Evolutionary conservation across 179 eudicot genomes (phyloP).

Genomic region (Drosera spatulata): DNA sequence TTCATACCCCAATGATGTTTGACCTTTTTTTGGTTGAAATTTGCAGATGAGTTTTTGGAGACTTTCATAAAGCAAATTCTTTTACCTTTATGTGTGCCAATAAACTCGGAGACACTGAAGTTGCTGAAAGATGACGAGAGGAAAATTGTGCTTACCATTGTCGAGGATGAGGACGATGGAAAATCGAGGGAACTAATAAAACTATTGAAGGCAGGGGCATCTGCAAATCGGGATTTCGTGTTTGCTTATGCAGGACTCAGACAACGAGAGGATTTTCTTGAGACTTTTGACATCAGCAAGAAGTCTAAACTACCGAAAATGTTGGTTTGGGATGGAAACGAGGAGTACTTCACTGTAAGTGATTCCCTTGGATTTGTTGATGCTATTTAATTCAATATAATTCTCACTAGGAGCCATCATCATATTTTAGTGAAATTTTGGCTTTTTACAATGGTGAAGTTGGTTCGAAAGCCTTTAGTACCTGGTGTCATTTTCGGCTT

Average conservation of each 20-base stretch:
- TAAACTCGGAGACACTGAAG: slow-evolving; percentile 54
- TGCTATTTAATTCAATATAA: neutral
- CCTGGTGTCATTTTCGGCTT: too few species aligned
- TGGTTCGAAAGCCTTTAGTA: too few species aligned
- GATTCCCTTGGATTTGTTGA: neutral
- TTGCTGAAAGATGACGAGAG: slow-evolving; percentile 64
- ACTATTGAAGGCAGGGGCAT: slow-evolving; percentile 79
- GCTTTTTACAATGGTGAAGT: too few species aligned
- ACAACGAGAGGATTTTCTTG: slow-evolving; percentile 67
- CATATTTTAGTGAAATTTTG: neutral
- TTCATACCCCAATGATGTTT: neutral
- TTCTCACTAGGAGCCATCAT: neutral
- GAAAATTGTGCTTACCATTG: slow-evolving; percentile 64
- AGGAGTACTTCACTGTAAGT: slow-evolving; percentile 71
- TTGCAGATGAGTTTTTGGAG: slow-evolving; percentile 71
- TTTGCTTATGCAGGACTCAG: slow-evolving; percentile 75
- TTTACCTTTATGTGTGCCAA: slow-evolving; percentile 70
- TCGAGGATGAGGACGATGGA: slow-evolving; percentile 55
- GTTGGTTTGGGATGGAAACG: slow-evolving; percentile 94
- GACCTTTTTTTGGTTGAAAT: slow-evolving; percentile 5
- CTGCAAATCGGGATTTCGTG: slow-evolving; percentile 83
- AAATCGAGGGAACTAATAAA: slow-evolving; percentile 49
- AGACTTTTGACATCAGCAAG: slow-evolving; percentile 58
- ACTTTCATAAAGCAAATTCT: slow-evolving; percentile 70
- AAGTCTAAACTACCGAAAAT: slow-evolving; percentile 68